phyloP scores from a whole-genome alignment of 1,284 basidiomycete genomes.

The Exobasidium cylindrosporum region DNA sequence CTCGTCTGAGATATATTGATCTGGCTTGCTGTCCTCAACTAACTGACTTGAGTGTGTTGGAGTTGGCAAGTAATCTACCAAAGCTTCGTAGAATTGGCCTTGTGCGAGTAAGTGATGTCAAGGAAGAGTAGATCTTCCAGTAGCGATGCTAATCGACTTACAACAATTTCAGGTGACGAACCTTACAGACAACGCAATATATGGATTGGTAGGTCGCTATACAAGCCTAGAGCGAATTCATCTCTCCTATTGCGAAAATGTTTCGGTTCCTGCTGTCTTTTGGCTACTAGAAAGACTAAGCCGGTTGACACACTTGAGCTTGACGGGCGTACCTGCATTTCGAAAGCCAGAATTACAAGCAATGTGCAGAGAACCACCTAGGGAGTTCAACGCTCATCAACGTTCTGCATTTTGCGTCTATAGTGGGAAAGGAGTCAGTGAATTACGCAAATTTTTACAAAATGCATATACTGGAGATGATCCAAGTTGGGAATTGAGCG shows the following conservation, averaged over 20 bases:
- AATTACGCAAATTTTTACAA: slow-evolving; percentile 67
- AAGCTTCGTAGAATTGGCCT: slow-evolving; percentile 92
- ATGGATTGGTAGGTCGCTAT: slow-evolving; percentile 70
- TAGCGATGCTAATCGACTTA: neutral
- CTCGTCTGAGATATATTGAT: slow-evolving; percentile 91
- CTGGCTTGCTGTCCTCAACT: slow-evolving; percentile 89
- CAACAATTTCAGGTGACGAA: slow-evolving; percentile 67
- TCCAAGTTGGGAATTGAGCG: neutral
- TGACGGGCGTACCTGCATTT: slow-evolving; percentile 94
- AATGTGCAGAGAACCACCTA: slow-evolving; percentile 84
- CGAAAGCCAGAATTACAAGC: slow-evolving; percentile 77
- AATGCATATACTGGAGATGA: slow-evolving; percentile 24
- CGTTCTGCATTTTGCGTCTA: slow-evolving; percentile 94
- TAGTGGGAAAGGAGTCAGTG: slow-evolving; percentile 82
- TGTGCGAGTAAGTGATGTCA: slow-evolving; percentile 68
- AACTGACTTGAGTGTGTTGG: slow-evolving; percentile 90
- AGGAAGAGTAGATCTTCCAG: neutral
- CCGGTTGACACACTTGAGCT: slow-evolving; percentile 86
- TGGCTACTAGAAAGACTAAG: slow-evolving; percentile 81
- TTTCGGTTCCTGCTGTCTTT: slow-evolving; percentile 85
- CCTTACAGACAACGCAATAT: slow-evolving; percentile 88
- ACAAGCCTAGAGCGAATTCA: slow-evolving; percentile 88
- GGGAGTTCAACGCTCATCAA: slow-evolving; percentile 86
- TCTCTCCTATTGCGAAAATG: slow-evolving; percentile 93
- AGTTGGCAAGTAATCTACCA: slow-evolving; percentile 75